These are phyloP conservation scores for Lentinus polychrous DNA, from an alignment of 1,284 basidiomycete genomes.

Conservation along the genomic window DNA sequence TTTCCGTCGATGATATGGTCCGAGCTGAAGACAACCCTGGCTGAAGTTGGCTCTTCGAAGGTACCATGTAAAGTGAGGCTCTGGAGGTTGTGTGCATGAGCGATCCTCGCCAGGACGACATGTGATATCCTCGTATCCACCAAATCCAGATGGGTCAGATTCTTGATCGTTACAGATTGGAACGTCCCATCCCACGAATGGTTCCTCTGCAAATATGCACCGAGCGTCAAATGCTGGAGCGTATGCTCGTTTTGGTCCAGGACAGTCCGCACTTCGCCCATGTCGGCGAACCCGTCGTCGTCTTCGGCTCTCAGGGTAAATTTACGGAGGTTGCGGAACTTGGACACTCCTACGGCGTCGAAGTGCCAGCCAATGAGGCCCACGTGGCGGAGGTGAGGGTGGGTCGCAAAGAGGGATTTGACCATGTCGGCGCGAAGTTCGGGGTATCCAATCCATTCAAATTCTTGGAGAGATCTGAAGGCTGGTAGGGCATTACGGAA, in stretches of 20 bases:
- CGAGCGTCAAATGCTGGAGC: constrained; percentile 55
- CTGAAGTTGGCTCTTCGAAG: constrained; percentile 50
- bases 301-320: constrained; percentile 63
- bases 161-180: constrained; percentile 51
- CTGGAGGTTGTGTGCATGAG: constrained; percentile 50
- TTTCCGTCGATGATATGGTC: constrained; percentile 51
- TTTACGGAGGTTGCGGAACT: constrained; percentile 47
- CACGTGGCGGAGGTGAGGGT: constrained; percentile 44
- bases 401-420: constrained; percentile 42
- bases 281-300: constrained; percentile 60
- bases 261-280: constrained; percentile 58
- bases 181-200: constrained; percentile 63
- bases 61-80: constrained; percentile 59
- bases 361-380: constrained; percentile 67
- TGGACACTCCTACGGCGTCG: constrained; percentile 51
- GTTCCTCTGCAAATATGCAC: constrained; percentile 53
- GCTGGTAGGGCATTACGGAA: constrained; percentile 54
- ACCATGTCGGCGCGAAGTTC: constrained; percentile 59
- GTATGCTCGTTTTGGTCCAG: constrained; percentile 51
- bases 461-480: constrained; percentile 51
- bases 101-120: constrained; percentile 52
- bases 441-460: constrained; percentile 69
- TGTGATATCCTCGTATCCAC: constrained; percentile 60
- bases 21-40: constrained; percentile 53
- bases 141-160: constrained; percentile 59